These are phyloP conservation scores for Sphaerosporella brunnea DNA, from an alignment of 495 filamentous ascomycete genomes.

Conservation along the genomic window DNA sequence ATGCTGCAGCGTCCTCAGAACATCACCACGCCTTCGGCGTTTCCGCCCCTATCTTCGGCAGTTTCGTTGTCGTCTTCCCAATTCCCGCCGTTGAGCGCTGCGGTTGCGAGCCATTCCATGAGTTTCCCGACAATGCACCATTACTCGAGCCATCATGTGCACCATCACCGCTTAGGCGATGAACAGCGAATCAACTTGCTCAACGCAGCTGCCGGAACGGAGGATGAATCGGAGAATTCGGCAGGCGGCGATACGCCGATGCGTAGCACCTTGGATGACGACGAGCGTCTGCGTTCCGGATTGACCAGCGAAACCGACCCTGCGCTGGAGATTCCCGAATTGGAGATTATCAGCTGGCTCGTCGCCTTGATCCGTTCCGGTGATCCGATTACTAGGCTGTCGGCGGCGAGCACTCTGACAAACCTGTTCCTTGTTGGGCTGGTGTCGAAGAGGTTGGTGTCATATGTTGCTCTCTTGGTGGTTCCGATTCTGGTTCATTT, in stretches of 20 bases:
- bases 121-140: conserved; percentile 9
- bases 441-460: conserved; percentile 42
- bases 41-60: conserved; percentile 29
- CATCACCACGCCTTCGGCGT: conserved; percentile 27
- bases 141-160: conserved; percentile 14
- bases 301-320: neutral
- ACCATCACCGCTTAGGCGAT: conserved; percentile 7
- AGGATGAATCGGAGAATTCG: conserved; percentile 20
- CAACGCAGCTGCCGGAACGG: conserved; percentile 4
- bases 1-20: conserved; percentile 10
- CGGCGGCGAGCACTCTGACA: conserved; percentile 62
- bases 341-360: conserved; percentile 65
- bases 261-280: conserved; percentile 14
- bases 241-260: conserved; percentile 20
- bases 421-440: conserved; percentile 55
- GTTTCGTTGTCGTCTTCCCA: conserved; percentile 19
- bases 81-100: conserved; percentile 30
- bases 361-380: conserved; percentile 40
- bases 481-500: conserved; percentile 55
- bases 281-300: conserved; percentile 9
- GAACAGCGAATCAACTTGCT: neutral
- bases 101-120: conserved; percentile 5
- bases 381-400: conserved; percentile 46
- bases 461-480: conserved; percentile 45
- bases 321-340: conserved; percentile 48